A percentile compares a stretch with the other conserved stretches of the same genome.
These are phyloP conservation scores for Amanita subjunquillea DNA, from an alignment of 768 basidiomycete genomes.

Conservation along the genomic window DNA sequence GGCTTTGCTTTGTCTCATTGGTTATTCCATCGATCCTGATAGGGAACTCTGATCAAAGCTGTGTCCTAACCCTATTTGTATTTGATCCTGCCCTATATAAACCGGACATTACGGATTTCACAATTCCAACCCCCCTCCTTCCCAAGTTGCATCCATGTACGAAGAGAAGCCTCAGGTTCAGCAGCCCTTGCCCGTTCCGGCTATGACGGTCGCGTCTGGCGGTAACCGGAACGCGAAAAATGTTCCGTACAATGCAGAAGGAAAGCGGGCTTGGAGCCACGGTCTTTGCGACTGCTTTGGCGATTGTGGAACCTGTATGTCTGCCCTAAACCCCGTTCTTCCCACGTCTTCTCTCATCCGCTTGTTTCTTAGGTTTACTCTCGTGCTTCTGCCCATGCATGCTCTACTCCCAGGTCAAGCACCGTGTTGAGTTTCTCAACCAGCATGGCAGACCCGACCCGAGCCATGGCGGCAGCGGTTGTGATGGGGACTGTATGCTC, in stretches of 20 bases:
- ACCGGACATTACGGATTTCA: too few species aligned
- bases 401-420: slow-evolving; percentile 28
- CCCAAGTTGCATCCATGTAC: too few species aligned
- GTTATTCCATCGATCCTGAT: too few species aligned
- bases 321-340: neutral
- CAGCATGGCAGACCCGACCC: slow-evolving; percentile 27
- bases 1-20: too few species aligned
- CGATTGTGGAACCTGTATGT: slow-evolving; percentile 18
- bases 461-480: slow-evolving; percentile 20
- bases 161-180: neutral
- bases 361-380: slow-evolving; percentile 18
- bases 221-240: slow-evolving; percentile 20
- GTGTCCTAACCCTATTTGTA: too few species aligned
- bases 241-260: slow-evolving; percentile 15
- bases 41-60: too few species aligned
- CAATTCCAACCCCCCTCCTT: too few species aligned
- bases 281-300: slow-evolving; percentile 17
- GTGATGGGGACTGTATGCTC: slow-evolving; percentile 25
- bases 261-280: slow-evolving; percentile 21
- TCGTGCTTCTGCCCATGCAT: slow-evolving; percentile 33
- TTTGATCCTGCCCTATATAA: too few species aligned
- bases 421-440: slow-evolving; percentile 28
- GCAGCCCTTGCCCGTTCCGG: slow-evolving; percentile 1
- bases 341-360: too few species aligned
- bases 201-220: slow-evolving; percentile 11